Percentiles rank a stretch among this genome's conserved stretches.
Evolutionary conservation across 208 protist genomes (phyloP).

Genomic region (Acanthamoeba triangularis): DNA sequence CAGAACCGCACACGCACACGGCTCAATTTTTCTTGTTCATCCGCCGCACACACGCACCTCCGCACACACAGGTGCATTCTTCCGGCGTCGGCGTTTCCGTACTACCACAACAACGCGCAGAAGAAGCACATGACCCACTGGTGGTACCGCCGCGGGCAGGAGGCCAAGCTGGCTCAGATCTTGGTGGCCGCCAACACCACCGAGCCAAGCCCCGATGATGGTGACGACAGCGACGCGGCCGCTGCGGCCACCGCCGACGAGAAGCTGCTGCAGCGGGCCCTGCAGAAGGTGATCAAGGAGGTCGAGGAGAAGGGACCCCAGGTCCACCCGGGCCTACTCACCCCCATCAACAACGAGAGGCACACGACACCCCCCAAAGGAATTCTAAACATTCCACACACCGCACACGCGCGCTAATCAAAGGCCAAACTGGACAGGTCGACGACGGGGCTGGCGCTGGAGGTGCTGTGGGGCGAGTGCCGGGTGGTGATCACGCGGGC

Average conservation of each 20-base stretch:
- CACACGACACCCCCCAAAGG: no score
- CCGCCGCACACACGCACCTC: not conserved
- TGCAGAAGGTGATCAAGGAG: not conserved
- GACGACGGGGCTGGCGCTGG: not conserved
- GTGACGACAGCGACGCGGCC: not conserved
- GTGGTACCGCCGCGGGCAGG: not conserved
- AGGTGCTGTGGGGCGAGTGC: constrained; percentile 16
- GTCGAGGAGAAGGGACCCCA: not conserved
- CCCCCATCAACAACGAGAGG: not conserved
- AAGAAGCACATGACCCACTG: not conserved
- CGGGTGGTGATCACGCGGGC: not conserved
- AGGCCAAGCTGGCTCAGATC: not conserved
- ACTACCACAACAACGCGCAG: not conserved
- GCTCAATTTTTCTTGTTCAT: no score
- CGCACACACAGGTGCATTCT: not conserved
- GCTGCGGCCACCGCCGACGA: not conserved
- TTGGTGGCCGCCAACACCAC: not conserved
- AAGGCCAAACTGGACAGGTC: not conserved
- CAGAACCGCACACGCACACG: not conserved
- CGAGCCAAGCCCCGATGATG: not conserved
- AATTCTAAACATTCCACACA: not conserved
- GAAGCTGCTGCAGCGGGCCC: not conserved
- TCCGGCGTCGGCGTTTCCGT: constrained; percentile 7
- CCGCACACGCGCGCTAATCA: no score
- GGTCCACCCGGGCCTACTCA: not conserved